Evolutionary conservation across 306 rosid genomes (phyloP).

Genomic region (Dryas drummondii): DNA sequence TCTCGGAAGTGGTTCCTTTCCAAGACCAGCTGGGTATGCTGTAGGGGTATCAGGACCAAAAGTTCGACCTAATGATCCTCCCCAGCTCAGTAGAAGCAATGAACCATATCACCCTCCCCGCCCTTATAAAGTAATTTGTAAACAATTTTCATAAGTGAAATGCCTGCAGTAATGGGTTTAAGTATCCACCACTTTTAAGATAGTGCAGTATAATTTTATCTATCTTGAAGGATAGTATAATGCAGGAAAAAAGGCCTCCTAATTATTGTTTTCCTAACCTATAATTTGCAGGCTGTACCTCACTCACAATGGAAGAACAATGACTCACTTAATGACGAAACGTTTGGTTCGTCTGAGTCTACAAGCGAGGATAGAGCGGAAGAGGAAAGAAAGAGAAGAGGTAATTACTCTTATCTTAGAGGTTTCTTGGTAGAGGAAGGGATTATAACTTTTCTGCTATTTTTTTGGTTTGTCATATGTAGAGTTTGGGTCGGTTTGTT

Average conservation of each 20-base stretch:
- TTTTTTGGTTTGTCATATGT: slow-evolving; percentile 13
- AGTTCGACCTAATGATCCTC: slow-evolving; percentile 51
- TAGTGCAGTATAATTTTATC: slow-evolving; percentile 17
- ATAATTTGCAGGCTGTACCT: slow-evolving; percentile 68
- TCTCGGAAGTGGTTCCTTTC: slow-evolving; percentile 97
- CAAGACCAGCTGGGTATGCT: slow-evolving; percentile 77
- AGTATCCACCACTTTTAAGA: neutral
- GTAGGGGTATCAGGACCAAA: slow-evolving; percentile 67
- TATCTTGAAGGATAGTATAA: slow-evolving; percentile 14
- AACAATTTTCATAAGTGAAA: neutral
- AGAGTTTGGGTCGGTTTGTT: slow-evolving; percentile 17
- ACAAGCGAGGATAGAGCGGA: slow-evolving; percentile 82
- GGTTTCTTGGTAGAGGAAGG: slow-evolving; percentile 14
- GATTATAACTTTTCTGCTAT: slow-evolving; percentile 7
- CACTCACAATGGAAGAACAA: slow-evolving; percentile 59
- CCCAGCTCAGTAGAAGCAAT: slow-evolving; percentile 57
- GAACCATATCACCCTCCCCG: slow-evolving; percentile 97
- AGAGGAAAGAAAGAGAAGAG: slow-evolving; percentile 98
- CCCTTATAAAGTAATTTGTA: slow-evolving; percentile 67
- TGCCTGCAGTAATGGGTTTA: slow-evolving; percentile 4
- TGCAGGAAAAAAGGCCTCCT: slow-evolving; percentile 12
- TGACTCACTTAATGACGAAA: slow-evolving; percentile 73
- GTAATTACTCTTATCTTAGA: slow-evolving; percentile 39
- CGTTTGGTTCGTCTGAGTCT: slow-evolving; percentile 80
- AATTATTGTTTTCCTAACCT: slow-evolving; percentile 4